Conservation (phyloP, 352 stramenopile species). For the Elongisporangium anandrum region DNA sequence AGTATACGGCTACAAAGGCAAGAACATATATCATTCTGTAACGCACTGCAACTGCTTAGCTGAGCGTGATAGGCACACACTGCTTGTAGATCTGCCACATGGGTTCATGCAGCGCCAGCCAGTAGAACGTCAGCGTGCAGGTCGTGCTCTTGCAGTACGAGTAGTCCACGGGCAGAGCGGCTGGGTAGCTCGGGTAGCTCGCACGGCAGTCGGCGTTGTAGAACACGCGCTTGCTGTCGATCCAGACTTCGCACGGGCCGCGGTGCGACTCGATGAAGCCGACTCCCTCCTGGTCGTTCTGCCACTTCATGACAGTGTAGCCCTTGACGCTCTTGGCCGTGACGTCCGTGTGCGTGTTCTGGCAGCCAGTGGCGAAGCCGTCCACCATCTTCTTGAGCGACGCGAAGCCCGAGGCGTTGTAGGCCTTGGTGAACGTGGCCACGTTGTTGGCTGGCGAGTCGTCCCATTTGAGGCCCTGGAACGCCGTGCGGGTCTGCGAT, state of each 20-base stretch:
- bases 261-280: slow-evolving; percentile 51
- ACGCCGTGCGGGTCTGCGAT: slow-evolving; percentile 23
- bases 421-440: slow-evolving; percentile 15
- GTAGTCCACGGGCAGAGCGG: slow-evolving; percentile 25
- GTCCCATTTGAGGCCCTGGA: slow-evolving; percentile 52
- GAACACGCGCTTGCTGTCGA: slow-evolving; percentile 38
- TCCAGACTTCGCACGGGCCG: slow-evolving; percentile 56
- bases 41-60: too few relatives aligned
- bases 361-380: slow-evolving; percentile 12
- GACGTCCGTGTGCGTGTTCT: slow-evolving; percentile 26
- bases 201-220: slow-evolving; percentile 42
- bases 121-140: slow-evolving; percentile 28
- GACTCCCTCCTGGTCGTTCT: slow-evolving; percentile 39
- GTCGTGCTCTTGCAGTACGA: slow-evolving; percentile 9
- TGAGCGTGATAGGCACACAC: slow-evolving; percentile 15
- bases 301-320: slow-evolving; percentile 34
- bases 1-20: too few relatives aligned
- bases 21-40: too few relatives aligned
- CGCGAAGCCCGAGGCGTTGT: slow-evolving; percentile 31
- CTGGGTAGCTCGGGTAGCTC: slow-evolving; percentile 28
- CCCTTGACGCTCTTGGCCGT: slow-evolving; percentile 32
- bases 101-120: slow-evolving; percentile 27
- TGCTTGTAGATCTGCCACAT: slow-evolving; percentile 46
- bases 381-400: slow-evolving; percentile 38
- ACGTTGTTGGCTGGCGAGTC: slow-evolving; percentile 39